These are phyloP conservation scores for Akebia trifoliata DNA, from an alignment of 164 flowering plant genomes.

Conservation along the genomic window DNA sequence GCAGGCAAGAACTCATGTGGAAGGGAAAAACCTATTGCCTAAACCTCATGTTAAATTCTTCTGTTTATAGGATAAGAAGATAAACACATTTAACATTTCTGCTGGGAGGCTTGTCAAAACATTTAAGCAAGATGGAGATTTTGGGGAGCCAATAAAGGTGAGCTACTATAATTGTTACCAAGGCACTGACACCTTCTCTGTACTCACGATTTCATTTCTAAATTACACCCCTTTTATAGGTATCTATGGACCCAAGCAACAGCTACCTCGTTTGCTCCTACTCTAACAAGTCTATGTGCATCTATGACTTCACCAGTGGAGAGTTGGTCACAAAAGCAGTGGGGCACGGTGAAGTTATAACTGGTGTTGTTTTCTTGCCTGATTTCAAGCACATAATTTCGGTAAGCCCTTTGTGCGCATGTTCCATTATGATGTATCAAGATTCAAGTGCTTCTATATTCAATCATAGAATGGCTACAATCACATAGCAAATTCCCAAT, in stretches of 20 bases:
- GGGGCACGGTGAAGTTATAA: constrained; percentile 66
- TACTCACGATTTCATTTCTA: constrained; percentile 8
- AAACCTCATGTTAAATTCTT: too few species aligned
- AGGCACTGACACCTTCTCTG: not conserved
- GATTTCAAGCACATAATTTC: constrained; percentile 70
- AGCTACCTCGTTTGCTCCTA: constrained; percentile 65
- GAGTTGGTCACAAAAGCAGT: constrained; percentile 49
- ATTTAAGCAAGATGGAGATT: constrained; percentile 44
- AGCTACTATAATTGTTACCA: constrained; percentile 6
- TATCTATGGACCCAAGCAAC: constrained; percentile 62
- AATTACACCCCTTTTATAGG: constrained; percentile 31
- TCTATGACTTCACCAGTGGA: constrained; percentile 53
- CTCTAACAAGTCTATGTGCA: constrained; percentile 62
- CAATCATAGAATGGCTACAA: not conserved
- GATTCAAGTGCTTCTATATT: not conserved
- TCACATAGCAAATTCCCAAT: too few species aligned
- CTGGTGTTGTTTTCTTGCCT: constrained; percentile 63
- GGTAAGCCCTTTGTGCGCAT: constrained; percentile 51
- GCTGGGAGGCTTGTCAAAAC: constrained; percentile 53
- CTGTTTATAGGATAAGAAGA: constrained; percentile 54
- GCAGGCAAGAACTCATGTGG: too few species aligned
- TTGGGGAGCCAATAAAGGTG: constrained; percentile 72
- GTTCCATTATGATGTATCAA: too few species aligned
- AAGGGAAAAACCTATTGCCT: too few species aligned
- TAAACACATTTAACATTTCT: constrained; percentile 45